Conservation (phyloP, 2,329 filamentous ascomycete genomes). For the Lasiodiplodia theobromae region DNA sequence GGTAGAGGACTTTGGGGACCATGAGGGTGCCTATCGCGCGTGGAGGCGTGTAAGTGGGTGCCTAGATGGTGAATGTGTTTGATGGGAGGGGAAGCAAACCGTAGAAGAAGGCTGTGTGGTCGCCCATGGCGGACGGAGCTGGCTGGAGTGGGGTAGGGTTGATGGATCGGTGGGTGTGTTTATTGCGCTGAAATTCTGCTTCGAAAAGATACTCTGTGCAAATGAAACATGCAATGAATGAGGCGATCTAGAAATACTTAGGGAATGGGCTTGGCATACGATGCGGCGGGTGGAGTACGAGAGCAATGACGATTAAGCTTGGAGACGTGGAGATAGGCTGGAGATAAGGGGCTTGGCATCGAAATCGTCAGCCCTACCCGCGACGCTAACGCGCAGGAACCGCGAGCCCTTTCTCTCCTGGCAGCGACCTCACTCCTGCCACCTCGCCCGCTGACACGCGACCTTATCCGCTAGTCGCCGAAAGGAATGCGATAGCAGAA, state of each 20-base stretch:
- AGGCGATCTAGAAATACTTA: background rate
- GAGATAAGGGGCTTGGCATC: conserved; percentile 23
- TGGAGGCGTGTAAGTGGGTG: background rate
- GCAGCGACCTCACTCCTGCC: background rate
- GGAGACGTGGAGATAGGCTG: conserved; percentile 19
- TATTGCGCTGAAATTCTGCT: background rate
- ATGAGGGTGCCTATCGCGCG: conserved; percentile 66
- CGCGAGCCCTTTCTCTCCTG: conserved; percentile 23
- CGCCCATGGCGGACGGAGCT: conserved; percentile 6
- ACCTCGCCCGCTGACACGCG: conserved; percentile 1
- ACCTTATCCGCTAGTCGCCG: conserved; percentile 1
- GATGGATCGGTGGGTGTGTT: background rate
- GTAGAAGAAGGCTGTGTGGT: conserved; percentile 69
- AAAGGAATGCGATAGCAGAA: conserved; percentile 15
- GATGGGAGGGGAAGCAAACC: conserved; percentile 45
- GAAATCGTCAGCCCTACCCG: conserved; percentile 26
- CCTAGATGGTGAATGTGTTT: background rate
- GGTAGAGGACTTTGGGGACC: conserved; percentile 85
- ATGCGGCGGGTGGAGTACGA: background rate
- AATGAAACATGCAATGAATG: background rate
- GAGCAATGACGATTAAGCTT: conserved; percentile 4
- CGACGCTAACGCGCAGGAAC: conserved; percentile 18
- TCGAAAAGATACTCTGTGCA: background rate
- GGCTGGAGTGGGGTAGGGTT: background rate
- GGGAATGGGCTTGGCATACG: background rate